Base-by-base conservation (phyloP, 2,329 filamentous ascomycete genomes). In the Simplicillium sp. region DNA sequence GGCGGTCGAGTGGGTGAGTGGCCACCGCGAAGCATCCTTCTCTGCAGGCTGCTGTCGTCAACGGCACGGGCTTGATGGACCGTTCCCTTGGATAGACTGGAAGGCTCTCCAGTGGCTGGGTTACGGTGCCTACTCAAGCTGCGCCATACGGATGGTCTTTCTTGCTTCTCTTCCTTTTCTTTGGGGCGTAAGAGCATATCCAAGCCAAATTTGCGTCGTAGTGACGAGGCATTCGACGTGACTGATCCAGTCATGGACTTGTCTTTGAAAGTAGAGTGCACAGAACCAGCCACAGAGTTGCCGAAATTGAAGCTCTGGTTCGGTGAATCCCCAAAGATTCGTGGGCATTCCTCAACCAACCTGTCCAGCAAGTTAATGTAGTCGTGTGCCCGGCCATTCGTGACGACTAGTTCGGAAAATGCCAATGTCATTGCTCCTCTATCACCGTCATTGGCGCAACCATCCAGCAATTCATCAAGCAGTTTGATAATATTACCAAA, bases 291-390 rank as follows among this genome's bases (percentile, higher is more conserved):
- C 6, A 67, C 58, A 39, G 69, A 58, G 42, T 65, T 53, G 29
- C 56, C 56, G 13, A 60, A 51, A 31, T 50, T 55, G 50, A 61
- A 60, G 40, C 66, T 60, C 42, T 71, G 61, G 15, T 63, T 60
- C 39, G 66, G 44, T 4, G 65, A 53, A 44, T 85, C 80, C 39
- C 88, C 84, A 52, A 95, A 95, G n/a, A 96, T 80, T 25, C 80
- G 77, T 42, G 94, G 87, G 46, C 85, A 87, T 54, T 95, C 89
- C 47, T 94, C 86, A 0, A 96, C 87, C 16, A 96, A 73, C 15
- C 87, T 80, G 61, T 96, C 89, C 36, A 96, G 70, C 12, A 96
- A 67, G 41, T 90, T 92, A 50, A 96, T 89, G 56, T 90, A 92
- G 47, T 88, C 77, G 44, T 86, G 80, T 2, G 88, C 80, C 45